Percentiles rank a stretch among this genome's conserved stretches.
phyloP scores from a whole-genome alignment of 768 basidiomycete species.

The Filobasidium wieringae region DNA sequence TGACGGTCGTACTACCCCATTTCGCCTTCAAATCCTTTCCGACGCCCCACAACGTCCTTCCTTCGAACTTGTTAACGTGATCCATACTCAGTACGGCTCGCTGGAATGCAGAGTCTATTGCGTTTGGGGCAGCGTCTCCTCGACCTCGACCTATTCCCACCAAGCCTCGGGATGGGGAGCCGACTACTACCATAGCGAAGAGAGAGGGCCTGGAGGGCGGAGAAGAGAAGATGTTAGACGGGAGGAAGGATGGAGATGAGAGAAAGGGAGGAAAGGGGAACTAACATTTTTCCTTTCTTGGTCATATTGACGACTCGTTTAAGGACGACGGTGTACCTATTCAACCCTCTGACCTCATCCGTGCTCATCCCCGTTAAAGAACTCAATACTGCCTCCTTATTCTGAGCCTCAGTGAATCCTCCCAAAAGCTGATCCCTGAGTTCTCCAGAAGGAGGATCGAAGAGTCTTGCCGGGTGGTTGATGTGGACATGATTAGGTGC shows the following conservation, averaged over 20 bases:
- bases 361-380: constrained; percentile 31
- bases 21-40: constrained; percentile 59
- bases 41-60: constrained; percentile 78
- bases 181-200: constrained; percentile 31
- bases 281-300: constrained; percentile 72
- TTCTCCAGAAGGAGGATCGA: constrained; percentile 8
- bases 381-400: constrained; percentile 15
- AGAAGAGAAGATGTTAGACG: not conserved
- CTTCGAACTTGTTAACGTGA: constrained; percentile 83
- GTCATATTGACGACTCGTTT: constrained; percentile 73
- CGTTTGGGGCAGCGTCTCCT: constrained; percentile 22
- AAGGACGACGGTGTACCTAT: constrained; percentile 37
- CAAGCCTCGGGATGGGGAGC: constrained; percentile 34
- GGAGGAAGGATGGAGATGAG: not conserved
- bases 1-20: constrained; percentile 67
- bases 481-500: constrained; percentile 24
- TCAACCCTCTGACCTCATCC: constrained; percentile 36
- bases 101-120: constrained; percentile 30
- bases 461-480: constrained; percentile 24
- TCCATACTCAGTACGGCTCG: constrained; percentile 78
- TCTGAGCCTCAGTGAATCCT: constrained; percentile 14
- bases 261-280: constrained; percentile 1
- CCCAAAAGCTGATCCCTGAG: constrained; percentile 3
- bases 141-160: constrained; percentile 37
- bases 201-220: constrained; percentile 18